Evolutionary conservation across 2,329 filamentous ascomycete species (phyloP).

Genomic region (Bretziella fagacearum): DNA sequence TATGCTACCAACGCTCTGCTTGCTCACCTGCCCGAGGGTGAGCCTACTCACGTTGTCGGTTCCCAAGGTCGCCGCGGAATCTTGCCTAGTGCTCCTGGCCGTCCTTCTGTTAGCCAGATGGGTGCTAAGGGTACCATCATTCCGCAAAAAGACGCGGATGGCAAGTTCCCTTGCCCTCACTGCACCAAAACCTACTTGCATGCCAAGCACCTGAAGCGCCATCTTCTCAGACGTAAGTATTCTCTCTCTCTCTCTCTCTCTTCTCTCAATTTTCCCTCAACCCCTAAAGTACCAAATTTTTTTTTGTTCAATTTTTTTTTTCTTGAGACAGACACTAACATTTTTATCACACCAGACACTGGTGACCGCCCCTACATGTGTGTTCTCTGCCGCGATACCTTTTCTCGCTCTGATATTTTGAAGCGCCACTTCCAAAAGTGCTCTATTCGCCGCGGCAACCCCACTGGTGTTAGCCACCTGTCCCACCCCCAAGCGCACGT

Average conservation of each 20-base stretch:
- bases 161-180: constrained; percentile 94
- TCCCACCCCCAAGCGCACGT: constrained; percentile 82
- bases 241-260: too few species aligned
- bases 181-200: constrained; percentile 98
- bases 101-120: constrained; percentile 51
- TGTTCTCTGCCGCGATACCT: constrained; percentile 92
- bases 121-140: constrained; percentile 65
- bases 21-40: constrained; percentile 36
- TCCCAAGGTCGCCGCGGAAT: constrained; percentile 87
- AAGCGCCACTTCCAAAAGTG: constrained; percentile 99
- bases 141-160: constrained; percentile 87
- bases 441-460: constrained; percentile 88
- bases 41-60: constrained; percentile 81
- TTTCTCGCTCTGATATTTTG: constrained; percentile 91
- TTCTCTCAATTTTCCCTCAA: too few species aligned
- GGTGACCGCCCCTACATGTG: constrained; percentile 98
- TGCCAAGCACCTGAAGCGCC: constrained; percentile 92
- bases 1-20: constrained; percentile 39
- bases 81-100: constrained; percentile 73
- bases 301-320: constrained; percentile 14
- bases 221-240: constrained; percentile 83
- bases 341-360: constrained; percentile 46
- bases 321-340: constrained; percentile 22
- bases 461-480: constrained; percentile 83
- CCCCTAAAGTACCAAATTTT: neutral